Evolutionary conservation across 805 yeast species (phyloP).

Genomic region (Candida oleophila): DNA sequence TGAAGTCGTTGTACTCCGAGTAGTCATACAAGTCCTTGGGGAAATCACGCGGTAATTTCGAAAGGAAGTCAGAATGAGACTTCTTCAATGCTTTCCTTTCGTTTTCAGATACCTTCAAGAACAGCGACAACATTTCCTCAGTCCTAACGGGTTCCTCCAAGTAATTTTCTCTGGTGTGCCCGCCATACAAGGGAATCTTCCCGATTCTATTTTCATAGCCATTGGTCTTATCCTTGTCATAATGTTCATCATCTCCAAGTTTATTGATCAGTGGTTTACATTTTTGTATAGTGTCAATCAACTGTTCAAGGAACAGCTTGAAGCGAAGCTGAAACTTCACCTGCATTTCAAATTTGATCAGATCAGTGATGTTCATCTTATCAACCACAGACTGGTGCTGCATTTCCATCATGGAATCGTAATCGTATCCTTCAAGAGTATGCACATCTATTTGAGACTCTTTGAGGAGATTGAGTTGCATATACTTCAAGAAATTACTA

Average conservation of each 20-base stretch:
- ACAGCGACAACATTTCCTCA: conserved; percentile 21
- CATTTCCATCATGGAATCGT: conserved; percentile 8
- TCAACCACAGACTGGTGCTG: conserved; percentile 1
- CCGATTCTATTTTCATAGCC: conserved; percentile 21
- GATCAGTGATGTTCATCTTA: conserved; percentile 2
- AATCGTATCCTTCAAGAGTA: conserved; percentile 18
- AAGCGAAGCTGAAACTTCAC: conserved; percentile 15
- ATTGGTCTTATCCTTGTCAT: conserved; percentile 11
- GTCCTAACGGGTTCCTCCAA: conserved; percentile 27
- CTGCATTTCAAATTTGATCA: conserved; percentile 10
- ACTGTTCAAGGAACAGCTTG: conserved; percentile 17
- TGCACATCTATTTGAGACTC: conserved; percentile 10
- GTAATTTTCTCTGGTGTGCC: conserved; percentile 33
- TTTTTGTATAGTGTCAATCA: conserved; percentile 17
- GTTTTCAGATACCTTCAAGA: conserved; percentile 16
- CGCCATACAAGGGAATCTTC: conserved; percentile 29
- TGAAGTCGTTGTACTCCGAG: conserved; percentile 23
- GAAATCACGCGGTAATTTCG: conserved; percentile 19
- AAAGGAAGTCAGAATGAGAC: conserved; percentile 22
- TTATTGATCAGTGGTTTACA: conserved; percentile 19
- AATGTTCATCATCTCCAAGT: conserved; percentile 29
- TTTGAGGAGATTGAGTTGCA: conserved; percentile 1
- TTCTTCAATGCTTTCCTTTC: conserved; percentile 19
- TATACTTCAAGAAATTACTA: conserved; percentile 14
- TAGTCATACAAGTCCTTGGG: conserved; percentile 20